phyloP scores from a whole-genome alignment of 345 rosid species.

The Ceriops zippeliana region DNA sequence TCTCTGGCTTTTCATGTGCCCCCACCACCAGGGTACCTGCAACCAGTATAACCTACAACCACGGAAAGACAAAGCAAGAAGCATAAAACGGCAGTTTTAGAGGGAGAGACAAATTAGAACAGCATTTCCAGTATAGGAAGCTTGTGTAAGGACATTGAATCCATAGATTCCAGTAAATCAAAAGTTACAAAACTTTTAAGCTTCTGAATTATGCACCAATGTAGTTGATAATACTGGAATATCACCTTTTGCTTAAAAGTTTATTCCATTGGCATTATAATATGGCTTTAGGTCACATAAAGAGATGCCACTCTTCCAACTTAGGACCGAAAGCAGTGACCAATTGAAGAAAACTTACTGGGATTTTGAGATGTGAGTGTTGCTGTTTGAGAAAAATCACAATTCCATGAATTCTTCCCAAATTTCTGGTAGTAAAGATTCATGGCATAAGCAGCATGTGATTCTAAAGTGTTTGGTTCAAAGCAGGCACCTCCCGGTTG shows the following conservation, averaged over 20 bases:
- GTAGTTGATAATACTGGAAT: neutral
- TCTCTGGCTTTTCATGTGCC: slow-evolving; percentile 32
- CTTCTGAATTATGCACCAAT: neutral
- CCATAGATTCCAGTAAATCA: neutral
- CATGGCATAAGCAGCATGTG: slow-evolving; percentile 91
- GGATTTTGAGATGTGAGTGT: slow-evolving; percentile 55
- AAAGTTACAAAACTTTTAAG: neutral
- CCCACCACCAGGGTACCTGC: slow-evolving; percentile 61
- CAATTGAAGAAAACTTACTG: slow-evolving; percentile 37
- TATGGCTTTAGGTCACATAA: no score
- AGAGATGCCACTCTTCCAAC: neutral
- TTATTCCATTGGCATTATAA: neutral
- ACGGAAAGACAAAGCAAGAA: neutral
- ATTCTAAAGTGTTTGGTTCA: slow-evolving; percentile 60
- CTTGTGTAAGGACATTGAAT: neutral
- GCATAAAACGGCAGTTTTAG: neutral
- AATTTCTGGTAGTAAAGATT: slow-evolving; percentile 68
- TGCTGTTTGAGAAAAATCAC: slow-evolving; percentile 88
- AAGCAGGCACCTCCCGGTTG: slow-evolving; percentile 85
- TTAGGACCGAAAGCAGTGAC: neutral
- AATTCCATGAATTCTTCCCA: slow-evolving; percentile 41
- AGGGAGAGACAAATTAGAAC: neutral
- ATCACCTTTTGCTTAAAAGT: slow-evolving; percentile 7
- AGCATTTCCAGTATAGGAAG: neutral
- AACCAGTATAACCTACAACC: slow-evolving; percentile 52